Evolutionary conservation across 164 flowering plant genomes (phyloP).

Genomic region (Vitis riparia): DNA sequence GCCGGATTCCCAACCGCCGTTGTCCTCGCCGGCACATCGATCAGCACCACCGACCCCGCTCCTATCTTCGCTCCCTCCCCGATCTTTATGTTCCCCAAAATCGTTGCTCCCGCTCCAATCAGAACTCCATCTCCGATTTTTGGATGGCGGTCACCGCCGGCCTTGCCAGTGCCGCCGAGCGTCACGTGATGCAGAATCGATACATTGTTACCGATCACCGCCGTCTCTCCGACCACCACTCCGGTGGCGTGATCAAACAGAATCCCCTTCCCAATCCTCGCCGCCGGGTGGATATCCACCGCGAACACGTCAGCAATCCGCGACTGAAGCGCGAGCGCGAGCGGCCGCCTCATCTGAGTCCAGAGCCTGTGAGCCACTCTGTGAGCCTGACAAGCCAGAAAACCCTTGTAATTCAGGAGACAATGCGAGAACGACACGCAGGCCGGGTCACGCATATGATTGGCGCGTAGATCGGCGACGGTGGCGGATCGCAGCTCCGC

Average conservation of each 20-base stretch:
- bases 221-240: conserved; percentile 70
- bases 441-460: conserved; percentile 76
- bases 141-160: conserved; percentile 58
- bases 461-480: conserved; percentile 82
- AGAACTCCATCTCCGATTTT: conserved; percentile 69
- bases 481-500: conserved; percentile 54
- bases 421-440: conserved; percentile 84
- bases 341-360: conserved; percentile 44
- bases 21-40: conserved; percentile 60
- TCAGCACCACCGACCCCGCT: conserved; percentile 65
- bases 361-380: conserved; percentile 62
- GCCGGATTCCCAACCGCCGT: conserved; percentile 75
- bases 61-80: conserved; percentile 74
- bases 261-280: conserved; percentile 51
- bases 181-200: conserved; percentile 69
- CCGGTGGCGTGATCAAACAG: conserved; percentile 70
- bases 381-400: conserved; percentile 72
- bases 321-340: conserved; percentile 61
- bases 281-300: conserved; percentile 68
- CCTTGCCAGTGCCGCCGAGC: conserved; percentile 67
- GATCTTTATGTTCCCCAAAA: conserved; percentile 54
- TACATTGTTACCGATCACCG: conserved; percentile 65
- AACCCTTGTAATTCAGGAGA: conserved; percentile 86
- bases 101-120: conserved; percentile 63
- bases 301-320: conserved; percentile 63